Percentiles rank a stretch among this genome's conserved stretches.
Conservation (phyloP, 208 protist species). For the Trypanosoma boissoni region DNA sequence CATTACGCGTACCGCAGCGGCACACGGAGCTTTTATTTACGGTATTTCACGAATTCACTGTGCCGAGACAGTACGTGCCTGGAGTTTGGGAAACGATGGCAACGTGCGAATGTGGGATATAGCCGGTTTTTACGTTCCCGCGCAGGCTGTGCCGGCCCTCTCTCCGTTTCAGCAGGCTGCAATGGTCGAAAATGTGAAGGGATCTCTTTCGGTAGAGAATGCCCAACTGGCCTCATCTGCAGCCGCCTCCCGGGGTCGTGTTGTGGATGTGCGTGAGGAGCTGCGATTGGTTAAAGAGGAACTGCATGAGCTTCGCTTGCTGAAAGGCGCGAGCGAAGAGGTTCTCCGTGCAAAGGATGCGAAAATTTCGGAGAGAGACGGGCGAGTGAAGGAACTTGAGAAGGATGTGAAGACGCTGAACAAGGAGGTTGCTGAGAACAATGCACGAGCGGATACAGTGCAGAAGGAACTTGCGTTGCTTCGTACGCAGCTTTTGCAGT, state of each 20-base stretch:
- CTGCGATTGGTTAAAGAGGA: slow-evolving; percentile 48
- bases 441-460: slow-evolving; percentile 25
- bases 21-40: slow-evolving; percentile 57
- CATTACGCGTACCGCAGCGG: slow-evolving; percentile 3
- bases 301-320: slow-evolving; percentile 69
- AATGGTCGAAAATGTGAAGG: slow-evolving; percentile 18
- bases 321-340: slow-evolving; percentile 36
- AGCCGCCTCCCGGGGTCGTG: slow-evolving; percentile 16
- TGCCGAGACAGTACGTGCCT: slow-evolving; percentile 51
- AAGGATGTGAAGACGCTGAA: slow-evolving; percentile 38
- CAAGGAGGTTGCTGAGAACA: slow-evolving; percentile 47
- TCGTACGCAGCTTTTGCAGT: slow-evolving; percentile 38
- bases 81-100: slow-evolving; percentile 61
- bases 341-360: slow-evolving; percentile 33
- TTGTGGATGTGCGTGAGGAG: slow-evolving; percentile 31
- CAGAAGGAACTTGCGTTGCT: slow-evolving; percentile 44
- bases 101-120: slow-evolving; percentile 42
- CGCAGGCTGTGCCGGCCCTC: slow-evolving; percentile 22
- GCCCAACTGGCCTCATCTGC: slow-evolving; percentile 21
- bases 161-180: slow-evolving; percentile 26
- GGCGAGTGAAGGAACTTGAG: slow-evolving; percentile 43
- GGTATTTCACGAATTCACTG: slow-evolving; percentile 37
- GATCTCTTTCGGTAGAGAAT: slow-evolving; percentile 9
- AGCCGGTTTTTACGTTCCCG: slow-evolving; percentile 35
- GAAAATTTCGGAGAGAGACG: slow-evolving; percentile 33